Base-by-base conservation (phyloP, 2,329 filamentous ascomycete genomes). In the Thyridium curvatum region DNA sequence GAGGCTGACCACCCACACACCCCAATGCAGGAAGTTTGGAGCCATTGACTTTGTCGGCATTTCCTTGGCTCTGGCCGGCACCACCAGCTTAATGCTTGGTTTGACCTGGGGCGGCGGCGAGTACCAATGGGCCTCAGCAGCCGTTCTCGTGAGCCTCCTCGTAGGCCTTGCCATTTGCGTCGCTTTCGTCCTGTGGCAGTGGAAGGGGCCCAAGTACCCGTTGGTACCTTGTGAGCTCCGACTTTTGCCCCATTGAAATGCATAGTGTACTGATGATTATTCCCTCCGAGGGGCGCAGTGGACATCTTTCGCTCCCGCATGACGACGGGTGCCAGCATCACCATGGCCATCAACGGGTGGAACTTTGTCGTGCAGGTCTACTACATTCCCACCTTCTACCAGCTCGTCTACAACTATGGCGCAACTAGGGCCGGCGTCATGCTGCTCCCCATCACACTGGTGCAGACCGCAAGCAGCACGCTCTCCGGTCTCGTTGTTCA, bases 31-130 rank as follows among this genome's bases (percentile, higher is more conserved):
- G 12, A 77, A 75, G 36, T 50, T 77, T 6, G 65, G 63, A 37
- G 68, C 70, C 0, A 61, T 77, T 3, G 73, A 75, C 42, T 75
- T 73, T 37, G 37, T 68, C 3, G 70, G 72, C 4, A 66, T 64
- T 4, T 38, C 65, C 3, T 56, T 75, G 0, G 65, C 70, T 7
- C 55, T 76, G 6, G 63, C 56, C 1, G 63, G 65, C 2, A 69
- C 70, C 5, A 60, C 65, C 0, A 53, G 74, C 1, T 49, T 75
- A 2, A 60, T 76, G 40, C 50, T 74, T 1, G 68, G 71, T 0
- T 45, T 77, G 28, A 74, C 74, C 3, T 82, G 77, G 75, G 78
- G 76, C 17, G 79, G 78, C 2, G 70, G 70, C 32, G 64, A 76
- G 43, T 77, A 78, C 45, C 49, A 65, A 1, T 82, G 78, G 78